Evolutionary conservation across 1,139 yeast species (phyloP), one percentile per base, ranked within the genome.

Genomic region (Hemisphaericaspora lyxosophila): DNA sequence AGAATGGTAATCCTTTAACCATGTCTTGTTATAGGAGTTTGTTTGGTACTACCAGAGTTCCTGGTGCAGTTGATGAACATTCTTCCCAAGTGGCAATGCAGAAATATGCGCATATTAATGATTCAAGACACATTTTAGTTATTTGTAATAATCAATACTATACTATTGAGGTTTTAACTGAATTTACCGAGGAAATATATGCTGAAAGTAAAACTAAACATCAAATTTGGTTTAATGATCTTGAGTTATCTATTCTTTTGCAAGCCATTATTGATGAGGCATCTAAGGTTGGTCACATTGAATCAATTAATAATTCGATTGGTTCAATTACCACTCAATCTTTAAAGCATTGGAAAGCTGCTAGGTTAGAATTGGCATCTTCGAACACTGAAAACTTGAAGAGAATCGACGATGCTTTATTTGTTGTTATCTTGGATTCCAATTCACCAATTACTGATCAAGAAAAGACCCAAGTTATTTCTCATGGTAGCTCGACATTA

Each of bases 251-350:
- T 1, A 56, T 62, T 3, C 64, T 81, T 7, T 65, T 84, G 30
- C 70, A 71, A 40, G 55, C 64, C 6, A 74, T 85, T 12, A 56
- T 81, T 29, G 64, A 64, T 14, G 78, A 73, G 40, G 63, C 82
- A 1, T 48, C 53, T 8, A 46, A 53, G 3, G 60, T 67, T 16
- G 70, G 65, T 42, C 59, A 62, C 16, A 60, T 73, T 20, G 73
- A 70, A 36, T 52, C 70, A 3, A 68, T 73, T 23, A 72, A 70
- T 43, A 72, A 79, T 38, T 82, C 88, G 0, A 63, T 84, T 45
- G 89, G 90, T 4, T 70, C 86, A 4, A 67, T 84, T 39, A 82
- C 92, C 2, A 80, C 90, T 0, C 89, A 83, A 54, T 67, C 78
- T 11, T 79, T 75, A 54, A 67, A 70, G 25, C 64, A 75, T 42